Evolutionary conservation across 305 asterid genomes (phyloP).

Genomic region (Salvia sclarea): DNA sequence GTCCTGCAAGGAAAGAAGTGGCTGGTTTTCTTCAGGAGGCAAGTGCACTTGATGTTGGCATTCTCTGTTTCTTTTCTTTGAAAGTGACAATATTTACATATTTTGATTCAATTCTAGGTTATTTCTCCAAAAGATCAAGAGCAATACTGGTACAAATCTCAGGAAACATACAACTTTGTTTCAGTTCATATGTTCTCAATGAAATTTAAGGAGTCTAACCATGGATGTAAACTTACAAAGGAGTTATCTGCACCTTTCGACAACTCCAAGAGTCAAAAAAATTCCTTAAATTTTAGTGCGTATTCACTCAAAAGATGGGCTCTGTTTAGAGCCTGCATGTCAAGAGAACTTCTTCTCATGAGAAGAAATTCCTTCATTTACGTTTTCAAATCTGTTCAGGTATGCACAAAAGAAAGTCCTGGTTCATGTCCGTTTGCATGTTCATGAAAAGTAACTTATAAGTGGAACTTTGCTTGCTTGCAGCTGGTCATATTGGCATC

Average conservation of each 20-base stretch:
- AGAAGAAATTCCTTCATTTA: constrained; percentile 65
- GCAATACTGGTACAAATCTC: constrained; percentile 56
- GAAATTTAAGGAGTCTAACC: constrained; percentile 48
- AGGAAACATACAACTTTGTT: constrained; percentile 42
- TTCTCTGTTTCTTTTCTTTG: constrained; percentile 1
- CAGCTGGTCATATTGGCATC: constrained; percentile 64
- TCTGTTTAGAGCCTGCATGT: constrained; percentile 66
- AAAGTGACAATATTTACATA: not conserved
- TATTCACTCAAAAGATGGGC: constrained; percentile 73
- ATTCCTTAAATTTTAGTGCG: constrained; percentile 45
- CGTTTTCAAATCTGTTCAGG: constrained; percentile 66
- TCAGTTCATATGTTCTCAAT: constrained; percentile 53
- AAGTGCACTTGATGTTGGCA: constrained; percentile 14
- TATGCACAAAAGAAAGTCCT: constrained; percentile 25
- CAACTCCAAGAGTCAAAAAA: constrained; percentile 46
- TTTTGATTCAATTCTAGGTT: constrained; percentile 48
- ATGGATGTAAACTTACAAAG: constrained; percentile 43
- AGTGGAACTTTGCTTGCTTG: constrained; percentile 7
- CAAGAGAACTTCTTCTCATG: constrained; percentile 77
- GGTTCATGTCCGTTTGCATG: not conserved
- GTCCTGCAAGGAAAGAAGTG: constrained; percentile 61
- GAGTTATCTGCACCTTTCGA: constrained; percentile 54
- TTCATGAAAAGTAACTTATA: not conserved
- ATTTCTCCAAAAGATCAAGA: constrained; percentile 72
- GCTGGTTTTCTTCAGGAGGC: constrained; percentile 69